phyloP scores from a whole-genome alignment of 2,329 filamentous ascomycete species.

The Colletotrichum camelliae region DNA sequence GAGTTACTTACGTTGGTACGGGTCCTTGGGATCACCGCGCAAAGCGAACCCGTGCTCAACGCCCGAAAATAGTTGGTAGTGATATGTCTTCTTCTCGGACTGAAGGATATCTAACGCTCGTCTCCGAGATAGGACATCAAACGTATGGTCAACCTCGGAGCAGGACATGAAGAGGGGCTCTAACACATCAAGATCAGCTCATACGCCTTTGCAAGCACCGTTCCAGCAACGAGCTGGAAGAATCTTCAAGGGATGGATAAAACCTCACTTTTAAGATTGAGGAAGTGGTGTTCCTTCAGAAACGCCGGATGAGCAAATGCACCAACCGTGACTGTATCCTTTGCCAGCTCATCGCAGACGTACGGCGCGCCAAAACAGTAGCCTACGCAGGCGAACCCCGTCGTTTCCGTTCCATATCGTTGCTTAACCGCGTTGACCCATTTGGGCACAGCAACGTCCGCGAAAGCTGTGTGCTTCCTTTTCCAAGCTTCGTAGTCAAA shows the following conservation, averaged over 20 bases:
- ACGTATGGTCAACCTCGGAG: not conserved
- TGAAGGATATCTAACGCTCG: slow-evolving; percentile 42
- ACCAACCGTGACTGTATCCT: not conserved
- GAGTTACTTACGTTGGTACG: not conserved
- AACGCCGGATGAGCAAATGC: not conserved
- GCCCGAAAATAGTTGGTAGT: slow-evolving; percentile 66
- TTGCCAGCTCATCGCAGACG: slow-evolving; percentile 35
- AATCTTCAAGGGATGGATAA: accelerated
- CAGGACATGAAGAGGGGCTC: not conserved
- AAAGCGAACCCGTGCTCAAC: slow-evolving; percentile 71
- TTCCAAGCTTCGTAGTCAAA: slow-evolving; percentile 57
- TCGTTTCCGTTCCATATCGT: slow-evolving; percentile 35
- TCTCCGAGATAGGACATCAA: not conserved
- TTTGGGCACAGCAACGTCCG: slow-evolving; percentile 44
- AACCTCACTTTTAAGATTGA: not conserved
- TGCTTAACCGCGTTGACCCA: slow-evolving; percentile 45
- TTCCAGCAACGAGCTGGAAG: not conserved
- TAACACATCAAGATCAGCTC: not conserved
- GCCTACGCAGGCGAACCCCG: slow-evolving; percentile 45
- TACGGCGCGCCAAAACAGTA: slow-evolving; percentile 49
- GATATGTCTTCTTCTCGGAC: slow-evolving; percentile 52
- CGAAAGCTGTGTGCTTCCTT: slow-evolving; percentile 46
- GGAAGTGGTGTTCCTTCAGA: not conserved
- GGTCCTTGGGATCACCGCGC: slow-evolving; percentile 52
- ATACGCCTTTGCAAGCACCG: accelerated